Percentiles rank a stretch among this genome's conserved stretches.
Conservation (phyloP, 1,284 basidiomycete genomes). For the Leccinum griseonigrum region DNA sequence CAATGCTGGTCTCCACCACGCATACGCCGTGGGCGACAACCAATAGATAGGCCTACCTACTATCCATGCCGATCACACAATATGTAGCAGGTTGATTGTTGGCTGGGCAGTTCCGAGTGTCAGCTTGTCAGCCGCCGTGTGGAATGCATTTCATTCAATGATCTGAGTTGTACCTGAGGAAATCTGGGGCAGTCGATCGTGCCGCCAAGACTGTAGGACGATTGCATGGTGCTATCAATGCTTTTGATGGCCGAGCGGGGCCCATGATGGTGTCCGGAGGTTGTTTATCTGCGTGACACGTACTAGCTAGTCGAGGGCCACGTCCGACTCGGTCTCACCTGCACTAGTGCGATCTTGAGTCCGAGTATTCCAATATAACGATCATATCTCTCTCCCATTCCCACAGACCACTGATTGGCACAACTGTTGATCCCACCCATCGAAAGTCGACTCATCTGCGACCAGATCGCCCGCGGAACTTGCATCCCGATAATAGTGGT, state of each 20-base stretch:
- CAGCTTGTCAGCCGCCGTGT: conserved; percentile 5
- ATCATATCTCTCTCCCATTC: conserved; percentile 8
- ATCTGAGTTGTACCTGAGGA: neutral
- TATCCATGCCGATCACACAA: neutral
- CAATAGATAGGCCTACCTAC: neutral
- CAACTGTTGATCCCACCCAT: conserved; percentile 4
- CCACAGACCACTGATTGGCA: conserved; percentile 10
- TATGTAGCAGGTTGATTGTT: conserved; percentile 5
- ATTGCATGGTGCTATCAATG: neutral
- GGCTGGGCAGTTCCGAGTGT: conserved; percentile 2
- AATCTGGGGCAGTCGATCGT: neutral
- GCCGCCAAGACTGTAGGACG: neutral
- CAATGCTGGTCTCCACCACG: conserved; percentile 4
- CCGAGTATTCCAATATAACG: neutral
- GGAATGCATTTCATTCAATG: neutral
- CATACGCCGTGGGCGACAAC: neutral
- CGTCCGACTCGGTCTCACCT: conserved; percentile 5
- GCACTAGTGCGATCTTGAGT: conserved; percentile 5
- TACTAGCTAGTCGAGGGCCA: conserved; percentile 3
- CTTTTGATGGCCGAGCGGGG: neutral
- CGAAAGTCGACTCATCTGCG: conserved; percentile 11
- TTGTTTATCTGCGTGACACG: conserved; percentile 10
- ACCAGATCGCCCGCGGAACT: conserved; percentile 4
- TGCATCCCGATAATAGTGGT: neutral
- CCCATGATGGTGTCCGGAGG: conserved; percentile 19